These are phyloP conservation scores for Clavispora vitiphila DNA, from an alignment of 805 yeast genomes.

Conservation along the genomic window DNA sequence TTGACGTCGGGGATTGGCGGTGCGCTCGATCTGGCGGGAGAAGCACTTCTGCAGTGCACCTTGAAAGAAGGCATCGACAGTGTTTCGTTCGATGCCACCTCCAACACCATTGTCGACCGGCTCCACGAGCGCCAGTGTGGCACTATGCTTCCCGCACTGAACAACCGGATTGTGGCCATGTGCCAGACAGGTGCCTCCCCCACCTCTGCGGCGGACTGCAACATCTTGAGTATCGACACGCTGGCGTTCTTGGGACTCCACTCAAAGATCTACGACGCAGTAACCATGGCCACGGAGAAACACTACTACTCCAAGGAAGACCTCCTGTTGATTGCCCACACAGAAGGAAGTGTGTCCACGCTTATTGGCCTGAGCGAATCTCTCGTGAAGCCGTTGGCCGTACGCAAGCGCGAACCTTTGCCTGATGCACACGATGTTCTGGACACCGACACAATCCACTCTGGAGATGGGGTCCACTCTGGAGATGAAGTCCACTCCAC, in stretches of 20 bases:
- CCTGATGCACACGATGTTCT: not conserved
- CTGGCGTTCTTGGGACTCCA: conserved; percentile 56
- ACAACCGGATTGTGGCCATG: conserved; percentile 44
- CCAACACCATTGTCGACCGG: conserved; percentile 26
- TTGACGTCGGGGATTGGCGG: conserved; percentile 25
- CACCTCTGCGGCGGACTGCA: conserved; percentile 23
- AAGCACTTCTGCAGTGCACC: conserved; percentile 29
- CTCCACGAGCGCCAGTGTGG: conserved; percentile 51
- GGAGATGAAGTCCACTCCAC: too few species aligned
- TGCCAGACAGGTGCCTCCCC: conserved; percentile 23
- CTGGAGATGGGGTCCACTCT: too few species aligned
- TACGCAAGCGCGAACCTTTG: not conserved
- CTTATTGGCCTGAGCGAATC: conserved; percentile 8
- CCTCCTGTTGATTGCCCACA: conserved; percentile 6
- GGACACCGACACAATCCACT: not conserved
- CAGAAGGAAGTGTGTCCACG: conserved; percentile 6
- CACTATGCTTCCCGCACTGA: conserved; percentile 57
- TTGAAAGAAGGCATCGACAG: conserved; percentile 44
- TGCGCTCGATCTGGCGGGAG: conserved; percentile 11
- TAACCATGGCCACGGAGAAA: conserved; percentile 12
- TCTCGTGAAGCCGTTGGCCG: conserved; percentile 5
- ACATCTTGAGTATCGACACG: conserved; percentile 50
- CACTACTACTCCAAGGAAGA: conserved; percentile 26
- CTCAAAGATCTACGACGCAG: conserved; percentile 31
- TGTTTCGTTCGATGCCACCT: conserved; percentile 29